These are phyloP conservation scores for Halophytophthora batemanensis DNA, from an alignment of 352 stramenopile species.

Conservation along the genomic window DNA sequence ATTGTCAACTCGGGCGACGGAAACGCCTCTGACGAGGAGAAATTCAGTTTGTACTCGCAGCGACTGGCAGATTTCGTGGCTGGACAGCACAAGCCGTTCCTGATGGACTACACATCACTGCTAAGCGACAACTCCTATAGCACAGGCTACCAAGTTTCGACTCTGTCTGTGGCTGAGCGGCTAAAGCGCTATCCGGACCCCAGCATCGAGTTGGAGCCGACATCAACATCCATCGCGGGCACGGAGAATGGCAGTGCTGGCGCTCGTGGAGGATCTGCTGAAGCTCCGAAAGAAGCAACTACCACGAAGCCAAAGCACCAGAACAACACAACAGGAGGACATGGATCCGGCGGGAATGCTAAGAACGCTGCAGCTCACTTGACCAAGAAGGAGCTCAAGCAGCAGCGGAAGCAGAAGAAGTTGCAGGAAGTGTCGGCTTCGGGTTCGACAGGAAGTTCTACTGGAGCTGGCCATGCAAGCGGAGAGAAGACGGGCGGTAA, in stretches of 20 bases:
- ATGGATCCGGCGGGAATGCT: conserved; percentile 6
- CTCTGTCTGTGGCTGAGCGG: conserved; percentile 56
- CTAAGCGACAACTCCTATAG: conserved; percentile 80
- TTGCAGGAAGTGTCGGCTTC: conserved; percentile 35
- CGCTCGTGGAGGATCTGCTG: background rate
- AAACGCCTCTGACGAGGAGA: conserved; percentile 30
- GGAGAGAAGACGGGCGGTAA: conserved; percentile 23
- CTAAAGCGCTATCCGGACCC: conserved; percentile 41
- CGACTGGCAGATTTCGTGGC: conserved; percentile 54
- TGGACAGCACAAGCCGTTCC: conserved; percentile 75
- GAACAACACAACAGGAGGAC: conserved; percentile 3
- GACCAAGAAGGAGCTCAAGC: conserved; percentile 73
- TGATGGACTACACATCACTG: conserved; percentile 69
- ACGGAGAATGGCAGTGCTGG: background rate
- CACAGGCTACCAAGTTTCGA: conserved; percentile 72
- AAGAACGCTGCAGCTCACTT: conserved; percentile 26
- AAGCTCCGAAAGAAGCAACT: conserved; percentile 12
- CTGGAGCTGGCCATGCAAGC: conserved; percentile 4
- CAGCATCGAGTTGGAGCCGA: conserved; percentile 39
- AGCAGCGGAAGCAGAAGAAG: conserved; percentile 71
- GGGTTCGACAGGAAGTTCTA: conserved; percentile 1
- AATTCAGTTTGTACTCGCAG: conserved; percentile 59
- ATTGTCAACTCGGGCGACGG: conserved; percentile 19
- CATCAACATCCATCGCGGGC: conserved; percentile 6
- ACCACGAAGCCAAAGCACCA: conserved; percentile 22